Evolutionary conservation across 2,329 filamentous ascomycete genomes (phyloP).

Genomic region (Alternaria viburni): DNA sequence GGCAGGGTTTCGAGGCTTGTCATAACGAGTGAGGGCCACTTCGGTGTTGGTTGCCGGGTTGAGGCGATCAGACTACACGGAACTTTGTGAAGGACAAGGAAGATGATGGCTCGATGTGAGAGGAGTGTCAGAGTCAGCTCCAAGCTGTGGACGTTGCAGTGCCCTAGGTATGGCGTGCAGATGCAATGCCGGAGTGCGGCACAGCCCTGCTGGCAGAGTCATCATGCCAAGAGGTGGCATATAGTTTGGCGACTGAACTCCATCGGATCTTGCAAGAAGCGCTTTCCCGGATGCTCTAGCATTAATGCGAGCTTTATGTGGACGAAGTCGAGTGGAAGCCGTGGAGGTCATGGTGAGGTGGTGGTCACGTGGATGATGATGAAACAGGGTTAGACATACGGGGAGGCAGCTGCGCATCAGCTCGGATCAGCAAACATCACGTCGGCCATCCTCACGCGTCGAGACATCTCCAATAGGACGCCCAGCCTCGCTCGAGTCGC

Average conservation of each 20-base stretch:
- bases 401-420: conserved; percentile 10
- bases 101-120: neutral
- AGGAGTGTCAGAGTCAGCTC: neutral
- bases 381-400: conserved; percentile 13
- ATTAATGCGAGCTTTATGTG: neutral
- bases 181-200: neutral
- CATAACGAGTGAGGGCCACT: neutral
- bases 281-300: neutral
- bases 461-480: neutral
- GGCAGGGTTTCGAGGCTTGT: neutral
- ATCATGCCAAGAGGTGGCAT: neutral
- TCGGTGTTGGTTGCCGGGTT: neutral
- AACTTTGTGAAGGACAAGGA: neutral
- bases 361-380: conserved; percentile 10
- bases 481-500: neutral
- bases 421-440: conserved; percentile 21
- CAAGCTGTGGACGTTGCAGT: neutral
- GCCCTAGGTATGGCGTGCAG: neutral
- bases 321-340: neutral
- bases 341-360: neutral
- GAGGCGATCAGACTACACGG: neutral
- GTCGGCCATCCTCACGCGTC: conserved; percentile 15
- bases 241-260: neutral
- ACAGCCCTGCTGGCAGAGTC: neutral
- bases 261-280: neutral